Evolutionary conservation across 306 rosid species (phyloP).

Genomic region (Quercus agrifolia): DNA sequence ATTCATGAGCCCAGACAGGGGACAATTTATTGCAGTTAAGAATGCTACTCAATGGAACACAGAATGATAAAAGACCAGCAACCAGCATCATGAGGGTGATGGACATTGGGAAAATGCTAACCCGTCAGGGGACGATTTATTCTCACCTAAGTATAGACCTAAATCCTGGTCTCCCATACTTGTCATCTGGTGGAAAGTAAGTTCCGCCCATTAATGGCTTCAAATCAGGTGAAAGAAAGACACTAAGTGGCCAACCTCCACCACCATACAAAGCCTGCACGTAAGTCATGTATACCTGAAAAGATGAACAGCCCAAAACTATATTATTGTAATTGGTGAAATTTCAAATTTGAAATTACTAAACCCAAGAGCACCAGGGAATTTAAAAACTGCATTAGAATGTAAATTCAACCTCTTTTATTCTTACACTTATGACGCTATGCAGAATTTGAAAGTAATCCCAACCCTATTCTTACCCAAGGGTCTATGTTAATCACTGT

Average conservation of each 20-base stretch:
- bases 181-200: slow-evolving; percentile 91
- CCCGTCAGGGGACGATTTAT: neutral
- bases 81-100: neutral
- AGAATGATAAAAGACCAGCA: neutral
- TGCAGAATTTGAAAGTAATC: neutral
- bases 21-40: neutral
- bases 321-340: slow-evolving; percentile 6
- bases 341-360: neutral
- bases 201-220: slow-evolving; percentile 99
- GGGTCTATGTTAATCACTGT: neutral
- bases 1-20: neutral
- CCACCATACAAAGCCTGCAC: slow-evolving; percentile 96
- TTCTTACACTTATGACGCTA: neutral
- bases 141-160: slow-evolving; percentile 82
- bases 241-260: slow-evolving; percentile 97
- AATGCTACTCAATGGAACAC: neutral
- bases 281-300: slow-evolving; percentile 93
- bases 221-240: slow-evolving; percentile 88
- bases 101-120: neutral
- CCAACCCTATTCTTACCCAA: neutral
- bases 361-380: neutral
- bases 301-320: slow-evolving; percentile 16
- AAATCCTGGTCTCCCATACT: slow-evolving; percentile 84
- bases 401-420: neutral
- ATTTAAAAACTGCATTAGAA: neutral